Percentiles rank a stretch among this genome's conserved stretches.
These are phyloP conservation scores for Erythrobasidium hasegawianum DNA, from an alignment of 1,284 basidiomycete species.

Conservation along the genomic window DNA sequence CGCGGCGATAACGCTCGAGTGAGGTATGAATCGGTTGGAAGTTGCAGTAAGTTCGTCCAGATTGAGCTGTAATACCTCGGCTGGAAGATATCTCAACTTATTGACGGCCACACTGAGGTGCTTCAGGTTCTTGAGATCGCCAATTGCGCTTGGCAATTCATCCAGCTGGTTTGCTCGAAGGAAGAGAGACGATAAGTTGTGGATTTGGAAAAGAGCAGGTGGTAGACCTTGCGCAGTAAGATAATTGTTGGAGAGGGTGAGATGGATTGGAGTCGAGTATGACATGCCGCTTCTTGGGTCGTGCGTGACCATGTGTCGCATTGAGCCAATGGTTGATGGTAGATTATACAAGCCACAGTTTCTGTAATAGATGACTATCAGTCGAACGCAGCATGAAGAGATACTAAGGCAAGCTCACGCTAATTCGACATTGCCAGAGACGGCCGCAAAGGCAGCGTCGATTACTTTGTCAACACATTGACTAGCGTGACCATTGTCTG, in stretches of 20 bases:
- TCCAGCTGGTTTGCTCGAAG: constrained; percentile 39
- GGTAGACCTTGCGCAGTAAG: constrained; percentile 37
- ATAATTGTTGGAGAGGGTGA: constrained; percentile 39
- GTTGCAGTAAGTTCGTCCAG: constrained; percentile 25
- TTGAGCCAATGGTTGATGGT: constrained; percentile 2
- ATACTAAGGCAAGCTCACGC: constrained; percentile 3
- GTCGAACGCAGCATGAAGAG: neutral
- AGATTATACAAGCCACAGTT: neutral
- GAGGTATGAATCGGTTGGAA: constrained; percentile 10
- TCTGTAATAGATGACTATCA: neutral
- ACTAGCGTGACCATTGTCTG: neutral
- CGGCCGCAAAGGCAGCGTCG: constrained; percentile 14
- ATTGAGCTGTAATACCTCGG: constrained; percentile 40
- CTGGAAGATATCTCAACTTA: constrained; percentile 39
- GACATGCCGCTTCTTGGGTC: constrained; percentile 1
- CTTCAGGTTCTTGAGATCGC: constrained; percentile 35
- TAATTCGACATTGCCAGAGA: constrained; percentile 12
- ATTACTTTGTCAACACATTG: constrained; percentile 15
- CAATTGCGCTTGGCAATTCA: constrained; percentile 38
- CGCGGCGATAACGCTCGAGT: neutral
- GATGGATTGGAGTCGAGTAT: constrained; percentile 31
- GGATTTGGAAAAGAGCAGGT: constrained; percentile 39
- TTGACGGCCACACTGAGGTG: constrained; percentile 38
- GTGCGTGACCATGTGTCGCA: constrained; percentile 9
- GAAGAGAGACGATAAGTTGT: constrained; percentile 37